Evolutionary conservation across 768 basidiomycete genomes (phyloP).

Genomic region (Leccinum boreale): DNA sequence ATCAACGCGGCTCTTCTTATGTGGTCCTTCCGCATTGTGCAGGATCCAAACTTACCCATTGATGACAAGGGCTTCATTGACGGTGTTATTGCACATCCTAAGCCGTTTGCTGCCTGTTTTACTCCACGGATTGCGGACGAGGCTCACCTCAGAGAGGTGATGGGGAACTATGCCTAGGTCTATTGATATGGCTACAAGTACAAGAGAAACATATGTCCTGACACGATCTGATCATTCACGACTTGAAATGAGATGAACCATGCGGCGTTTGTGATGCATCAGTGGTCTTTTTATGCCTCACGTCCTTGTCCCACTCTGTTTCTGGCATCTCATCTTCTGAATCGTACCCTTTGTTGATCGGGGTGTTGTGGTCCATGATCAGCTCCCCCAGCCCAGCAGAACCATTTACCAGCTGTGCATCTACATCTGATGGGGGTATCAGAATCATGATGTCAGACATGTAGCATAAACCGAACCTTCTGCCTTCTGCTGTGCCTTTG

Average conservation of each 20-base stretch:
- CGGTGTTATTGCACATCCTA: conserved; percentile 60
- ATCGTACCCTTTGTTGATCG: background rate
- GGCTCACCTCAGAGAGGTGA: conserved; percentile 23
- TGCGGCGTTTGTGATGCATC: background rate
- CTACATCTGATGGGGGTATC: background rate
- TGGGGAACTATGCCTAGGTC: conserved; percentile 24
- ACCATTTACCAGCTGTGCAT: background rate
- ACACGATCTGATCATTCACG: background rate
- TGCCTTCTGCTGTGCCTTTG: background rate
- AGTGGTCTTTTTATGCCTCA: background rate
- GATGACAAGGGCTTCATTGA: conserved; percentile 61
- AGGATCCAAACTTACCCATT: conserved; percentile 53
- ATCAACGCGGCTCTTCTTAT: conserved; percentile 61
- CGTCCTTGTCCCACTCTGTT: background rate
- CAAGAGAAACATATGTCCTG: background rate
- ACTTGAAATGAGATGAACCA: background rate
- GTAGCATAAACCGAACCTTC: background rate
- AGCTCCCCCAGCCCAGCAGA: background rate
- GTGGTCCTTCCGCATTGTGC: conserved; percentile 60
- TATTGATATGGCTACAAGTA: background rate
- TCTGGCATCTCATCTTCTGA: background rate
- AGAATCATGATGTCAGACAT: background rate
- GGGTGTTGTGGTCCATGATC: background rate
- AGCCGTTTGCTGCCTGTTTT: conserved; percentile 58
- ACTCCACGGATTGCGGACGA: conserved; percentile 40